Evolutionary conservation across 352 stramenopile genomes (phyloP), one percentile per base, ranked within the genome.

Genomic region (Pelagophyceae sp.): DNA sequence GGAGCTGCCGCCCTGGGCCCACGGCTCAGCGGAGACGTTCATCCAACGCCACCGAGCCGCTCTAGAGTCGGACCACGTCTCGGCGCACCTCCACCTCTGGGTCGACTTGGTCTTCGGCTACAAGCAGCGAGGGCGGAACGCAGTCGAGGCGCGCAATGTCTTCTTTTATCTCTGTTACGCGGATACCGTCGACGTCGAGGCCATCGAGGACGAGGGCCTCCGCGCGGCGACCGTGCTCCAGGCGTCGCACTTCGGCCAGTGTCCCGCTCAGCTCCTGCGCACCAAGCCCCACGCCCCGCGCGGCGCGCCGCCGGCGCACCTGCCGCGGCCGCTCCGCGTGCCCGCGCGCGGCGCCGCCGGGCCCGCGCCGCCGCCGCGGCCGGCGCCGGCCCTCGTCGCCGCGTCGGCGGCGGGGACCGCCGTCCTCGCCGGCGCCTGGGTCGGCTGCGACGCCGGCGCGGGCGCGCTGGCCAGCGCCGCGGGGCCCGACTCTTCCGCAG

Each of bases 101-200:
- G 98, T 99, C 81, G 95, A 98, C 80, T 82, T 98, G 35, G 97
- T 98, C 70, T 98, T 98, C 85, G 93, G 94, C 15, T 72, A 82
- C 40, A 98, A 98, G 78, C 95, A 98, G 82, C 92, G 97, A 80
- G 96, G 96, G 0, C 72, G 85, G 19, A 89, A 92, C 38, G 95
- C 95, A 0, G 90, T 98, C 27, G 89, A 95, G 63, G 91, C 91
- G 0, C 89, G 96, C 78, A 99, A 99, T 83, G 90, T 99, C 15
- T 99, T 98, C 80, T 98, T 98, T 78, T 96, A 98, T 67, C 83
- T 98, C 33, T 98, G 93, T 25, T 99, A 99, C 80, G 94, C 98
- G 83, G 95, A 94, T 40, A 84, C 76, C 63, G 85, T 91, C 5
- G 87, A 92, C 80, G 83, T 91, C 63, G 83, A 85, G 19, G 83